Evolutionary conservation across 129 eudicot genomes (phyloP).

Genomic region (Pseudognaphalium luteoalbum): DNA sequence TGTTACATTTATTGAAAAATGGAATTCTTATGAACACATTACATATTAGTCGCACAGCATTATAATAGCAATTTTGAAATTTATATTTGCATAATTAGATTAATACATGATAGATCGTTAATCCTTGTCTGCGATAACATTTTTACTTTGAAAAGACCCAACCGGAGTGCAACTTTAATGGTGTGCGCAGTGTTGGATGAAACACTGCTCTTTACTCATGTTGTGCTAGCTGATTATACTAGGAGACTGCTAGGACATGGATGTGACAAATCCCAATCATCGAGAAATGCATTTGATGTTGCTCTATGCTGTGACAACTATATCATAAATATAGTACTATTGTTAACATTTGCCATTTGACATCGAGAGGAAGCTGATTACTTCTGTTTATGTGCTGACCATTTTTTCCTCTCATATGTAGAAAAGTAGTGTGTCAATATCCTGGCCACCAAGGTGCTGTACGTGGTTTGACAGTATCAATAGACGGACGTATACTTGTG

Average conservation of each 20-base stretch:
- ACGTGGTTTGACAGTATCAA: conserved; percentile 76
- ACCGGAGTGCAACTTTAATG: neutral
- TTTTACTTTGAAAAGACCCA: neutral
- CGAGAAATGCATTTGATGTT: neutral
- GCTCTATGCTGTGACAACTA: neutral
- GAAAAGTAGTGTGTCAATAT: conserved; percentile 79
- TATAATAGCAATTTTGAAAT: neutral
- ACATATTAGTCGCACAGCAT: neutral
- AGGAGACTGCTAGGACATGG: neutral
- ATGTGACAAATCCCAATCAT: neutral
- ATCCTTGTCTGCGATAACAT: neutral
- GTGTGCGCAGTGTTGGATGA: neutral
- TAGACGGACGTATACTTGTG: conserved; percentile 85
- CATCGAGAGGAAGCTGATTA: neutral
- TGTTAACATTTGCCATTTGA: neutral
- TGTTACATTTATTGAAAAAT: neutral
- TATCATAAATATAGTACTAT: neutral
- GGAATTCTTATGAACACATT: neutral
- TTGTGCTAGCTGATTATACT: neutral
- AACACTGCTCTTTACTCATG: neutral
- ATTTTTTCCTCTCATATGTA: conserved; percentile 22
- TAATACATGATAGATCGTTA: neutral
- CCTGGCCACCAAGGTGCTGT: conserved; percentile 93
- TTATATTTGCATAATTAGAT: neutral
- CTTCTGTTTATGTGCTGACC: neutral